These are phyloP conservation scores for Avena eriantha DNA, from an alignment of 176 grass and related monocot species.

Conservation along the genomic window DNA sequence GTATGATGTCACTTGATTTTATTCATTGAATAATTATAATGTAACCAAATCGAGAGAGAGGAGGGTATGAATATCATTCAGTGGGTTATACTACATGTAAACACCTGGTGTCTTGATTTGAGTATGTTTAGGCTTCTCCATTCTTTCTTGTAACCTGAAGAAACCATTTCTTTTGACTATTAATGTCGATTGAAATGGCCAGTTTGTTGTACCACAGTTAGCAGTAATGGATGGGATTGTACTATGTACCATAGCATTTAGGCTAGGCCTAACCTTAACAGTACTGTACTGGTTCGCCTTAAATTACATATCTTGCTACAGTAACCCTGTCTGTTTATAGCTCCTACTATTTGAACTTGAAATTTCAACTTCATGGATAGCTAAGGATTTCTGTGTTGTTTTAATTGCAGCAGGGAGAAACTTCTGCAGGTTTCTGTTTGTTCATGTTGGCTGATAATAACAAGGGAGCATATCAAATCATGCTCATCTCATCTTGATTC, in stretches of 20 bases:
- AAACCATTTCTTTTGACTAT: background rate
- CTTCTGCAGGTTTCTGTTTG: background rate
- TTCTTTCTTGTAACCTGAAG: background rate
- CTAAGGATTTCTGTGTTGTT: background rate
- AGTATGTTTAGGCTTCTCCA: background rate
- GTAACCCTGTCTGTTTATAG: background rate
- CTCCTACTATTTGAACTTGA: background rate
- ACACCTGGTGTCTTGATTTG: background rate
- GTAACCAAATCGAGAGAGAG: background rate
- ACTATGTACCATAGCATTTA: background rate
- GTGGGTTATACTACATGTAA: background rate
- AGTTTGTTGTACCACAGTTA: background rate
- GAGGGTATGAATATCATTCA: background rate
- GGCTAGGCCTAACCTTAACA: background rate
- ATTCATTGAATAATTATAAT: background rate
- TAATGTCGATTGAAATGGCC: background rate
- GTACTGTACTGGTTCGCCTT: background rate
- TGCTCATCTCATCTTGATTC: background rate
- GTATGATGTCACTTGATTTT: background rate
- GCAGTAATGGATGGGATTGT: conserved; percentile 17
- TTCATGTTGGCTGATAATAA: background rate
- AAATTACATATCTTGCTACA: background rate
- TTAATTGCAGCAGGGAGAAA: background rate
- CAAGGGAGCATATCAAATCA: background rate
- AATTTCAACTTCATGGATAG: background rate